A percentile compares a stretch with the other conserved stretches of the same genome.
Conservation (phyloP, 2,329 filamentous ascomycete species). For the Macroventuria anomochaeta region DNA sequence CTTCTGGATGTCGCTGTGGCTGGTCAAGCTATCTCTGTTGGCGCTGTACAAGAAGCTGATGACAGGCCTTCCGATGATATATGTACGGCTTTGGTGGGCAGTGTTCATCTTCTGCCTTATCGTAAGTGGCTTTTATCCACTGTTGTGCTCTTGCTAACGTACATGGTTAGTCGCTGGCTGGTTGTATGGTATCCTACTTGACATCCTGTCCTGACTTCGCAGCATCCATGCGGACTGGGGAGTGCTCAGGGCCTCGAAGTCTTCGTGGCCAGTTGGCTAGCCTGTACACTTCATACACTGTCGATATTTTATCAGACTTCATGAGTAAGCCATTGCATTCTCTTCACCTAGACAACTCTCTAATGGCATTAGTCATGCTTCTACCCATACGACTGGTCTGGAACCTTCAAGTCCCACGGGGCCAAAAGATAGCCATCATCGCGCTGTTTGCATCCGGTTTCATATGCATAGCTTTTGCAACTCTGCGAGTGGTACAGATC, state of each 20-base stretch:
- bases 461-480: constrained; percentile 32
- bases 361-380: constrained; percentile 41
- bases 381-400: constrained; percentile 48
- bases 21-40: constrained; percentile 51
- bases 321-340: constrained; percentile 32
- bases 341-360: background rate
- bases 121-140: constrained; percentile 28
- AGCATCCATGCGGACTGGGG: constrained; percentile 23
- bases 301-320: constrained; percentile 47
- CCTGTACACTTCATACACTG: constrained; percentile 47
- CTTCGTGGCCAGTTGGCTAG: constrained; percentile 40
- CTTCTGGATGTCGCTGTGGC: constrained; percentile 51
- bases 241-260: constrained; percentile 39
- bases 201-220: constrained; percentile 46
- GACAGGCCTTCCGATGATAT: constrained; percentile 36
- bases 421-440: constrained; percentile 46
- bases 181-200: constrained; percentile 41
- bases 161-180: background rate
- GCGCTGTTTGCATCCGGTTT: constrained; percentile 33
- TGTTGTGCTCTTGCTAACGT: background rate
- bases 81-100: constrained; percentile 48
- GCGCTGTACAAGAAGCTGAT: constrained; percentile 50
- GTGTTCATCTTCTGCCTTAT: constrained; percentile 44
- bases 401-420: constrained; percentile 42
- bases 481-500: constrained; percentile 41